Evolutionary conservation across 1,284 basidiomycete genomes (phyloP).

Genomic region (Sporisorium scitamineum): DNA sequence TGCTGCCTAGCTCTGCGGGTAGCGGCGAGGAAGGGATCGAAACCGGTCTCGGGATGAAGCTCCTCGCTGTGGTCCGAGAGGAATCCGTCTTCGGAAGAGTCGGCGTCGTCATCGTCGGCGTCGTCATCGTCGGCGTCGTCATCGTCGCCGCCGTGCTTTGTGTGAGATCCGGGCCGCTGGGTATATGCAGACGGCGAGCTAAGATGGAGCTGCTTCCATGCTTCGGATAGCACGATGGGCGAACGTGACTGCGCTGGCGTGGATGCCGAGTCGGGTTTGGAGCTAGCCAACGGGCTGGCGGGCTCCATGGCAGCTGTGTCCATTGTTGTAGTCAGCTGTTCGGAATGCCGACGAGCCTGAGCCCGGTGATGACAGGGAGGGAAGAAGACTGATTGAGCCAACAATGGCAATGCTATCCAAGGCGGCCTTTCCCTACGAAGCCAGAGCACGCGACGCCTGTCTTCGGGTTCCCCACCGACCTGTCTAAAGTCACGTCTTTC

Average conservation of each 20-base stretch:
- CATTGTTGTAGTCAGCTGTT: slow-evolving; percentile 3
- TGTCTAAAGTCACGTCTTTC: not conserved
- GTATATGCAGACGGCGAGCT: slow-evolving; percentile 11
- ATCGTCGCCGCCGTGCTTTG: not conserved
- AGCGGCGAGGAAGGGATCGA: slow-evolving; percentile 47
- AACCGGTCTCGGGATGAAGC: slow-evolving; percentile 46
- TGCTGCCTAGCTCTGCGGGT: slow-evolving; percentile 34
- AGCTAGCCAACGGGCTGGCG: not conserved
- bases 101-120: slow-evolving; percentile 15
- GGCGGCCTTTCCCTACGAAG: not conserved
- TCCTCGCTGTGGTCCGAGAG: slow-evolving; percentile 48
- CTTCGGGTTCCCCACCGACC: not conserved
- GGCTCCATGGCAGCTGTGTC: not conserved
- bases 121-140: not conserved
- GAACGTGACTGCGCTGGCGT: slow-evolving; percentile 19
- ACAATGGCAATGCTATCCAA: not conserved
- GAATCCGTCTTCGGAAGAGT: slow-evolving; percentile 47
- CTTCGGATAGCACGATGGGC: slow-evolving; percentile 41
- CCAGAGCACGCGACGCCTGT: not conserved
- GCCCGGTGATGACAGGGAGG: not conserved
- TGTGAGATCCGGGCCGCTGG: not conserved
- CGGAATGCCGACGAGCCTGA: not conserved
- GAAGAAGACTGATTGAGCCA: not conserved
- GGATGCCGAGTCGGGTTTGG: slow-evolving; percentile 2
- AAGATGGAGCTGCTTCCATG: slow-evolving; percentile 43